Evolutionary conservation across 116 monocot species (phyloP).

Genomic region (Thalassia testudinum): DNA sequence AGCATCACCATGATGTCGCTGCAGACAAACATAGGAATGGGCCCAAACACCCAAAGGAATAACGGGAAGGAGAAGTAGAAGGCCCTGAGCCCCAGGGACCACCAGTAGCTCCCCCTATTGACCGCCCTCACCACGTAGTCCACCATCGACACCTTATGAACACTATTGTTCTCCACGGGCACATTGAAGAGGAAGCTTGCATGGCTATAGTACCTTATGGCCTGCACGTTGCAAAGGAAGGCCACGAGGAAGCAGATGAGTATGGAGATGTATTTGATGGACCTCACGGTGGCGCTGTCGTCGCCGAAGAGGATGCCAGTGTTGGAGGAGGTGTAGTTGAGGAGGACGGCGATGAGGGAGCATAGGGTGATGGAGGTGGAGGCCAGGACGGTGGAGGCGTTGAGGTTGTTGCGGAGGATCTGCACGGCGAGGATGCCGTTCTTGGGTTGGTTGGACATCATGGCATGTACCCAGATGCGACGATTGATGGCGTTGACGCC

Average conservation of each 20-base stretch:
- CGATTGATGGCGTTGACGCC: constrained; percentile 14
- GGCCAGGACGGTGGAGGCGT: constrained; percentile 43
- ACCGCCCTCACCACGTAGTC: constrained; percentile 42
- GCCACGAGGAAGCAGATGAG: constrained; percentile 52
- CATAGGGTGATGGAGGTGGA: constrained; percentile 56
- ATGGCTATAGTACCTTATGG: constrained; percentile 32
- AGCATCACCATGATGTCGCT: constrained; percentile 22
- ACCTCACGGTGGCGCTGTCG: constrained; percentile 22
- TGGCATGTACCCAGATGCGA: constrained; percentile 9
- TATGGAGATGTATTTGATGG: constrained; percentile 53
- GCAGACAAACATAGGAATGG: constrained; percentile 42
- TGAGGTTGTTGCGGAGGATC: too few species aligned
- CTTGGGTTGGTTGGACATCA: too few species aligned
- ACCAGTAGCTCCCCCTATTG: constrained; percentile 36
- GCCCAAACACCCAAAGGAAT: constrained; percentile 56
- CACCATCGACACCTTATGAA: constrained; percentile 32
- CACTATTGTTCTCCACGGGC: constrained; percentile 29
- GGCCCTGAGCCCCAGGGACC: constrained; percentile 33
- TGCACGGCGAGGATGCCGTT: too few species aligned
- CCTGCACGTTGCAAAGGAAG: constrained; percentile 65
- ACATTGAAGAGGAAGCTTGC: constrained; percentile 51
- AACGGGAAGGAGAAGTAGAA: constrained; percentile 43
- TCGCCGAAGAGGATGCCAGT: constrained; percentile 35
- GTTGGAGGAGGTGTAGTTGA: constrained; percentile 32
- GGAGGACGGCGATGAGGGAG: constrained; percentile 62